Evolutionary conservation across 1,284 basidiomycete species (phyloP).

Genomic region (Sparassis latifolia): DNA sequence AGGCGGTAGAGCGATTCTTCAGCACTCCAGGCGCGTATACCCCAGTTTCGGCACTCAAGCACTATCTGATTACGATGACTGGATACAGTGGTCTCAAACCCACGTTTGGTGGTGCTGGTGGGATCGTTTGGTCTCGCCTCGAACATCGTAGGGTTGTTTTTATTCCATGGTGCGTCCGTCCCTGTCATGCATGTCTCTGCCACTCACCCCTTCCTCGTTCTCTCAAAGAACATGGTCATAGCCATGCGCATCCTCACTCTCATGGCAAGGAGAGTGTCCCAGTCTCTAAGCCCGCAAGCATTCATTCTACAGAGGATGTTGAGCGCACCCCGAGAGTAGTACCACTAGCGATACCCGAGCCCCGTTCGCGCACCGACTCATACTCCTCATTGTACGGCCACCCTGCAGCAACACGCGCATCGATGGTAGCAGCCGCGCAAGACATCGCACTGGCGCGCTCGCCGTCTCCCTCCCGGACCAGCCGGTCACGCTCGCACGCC

Average conservation of each 20-base stretch:
- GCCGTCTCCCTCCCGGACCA: constrained; percentile 32
- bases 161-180: constrained; percentile 80
- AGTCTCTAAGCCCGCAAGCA: constrained; percentile 23
- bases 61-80: background rate
- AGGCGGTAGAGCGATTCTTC: constrained; percentile 90
- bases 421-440: constrained; percentile 83
- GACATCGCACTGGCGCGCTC: constrained; percentile 63
- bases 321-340: constrained; percentile 16
- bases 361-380: constrained; percentile 42
- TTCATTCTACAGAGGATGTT: constrained; percentile 12
- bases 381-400: constrained; percentile 67
- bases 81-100: constrained; percentile 76
- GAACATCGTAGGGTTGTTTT: constrained; percentile 89
- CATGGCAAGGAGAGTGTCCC: constrained; percentile 16
- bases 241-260: constrained; percentile 41
- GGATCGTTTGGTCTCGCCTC: constrained; percentile 86
- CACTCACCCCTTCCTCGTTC: background rate
- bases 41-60: background rate
- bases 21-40: constrained; percentile 61
- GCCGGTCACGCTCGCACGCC: constrained; percentile 24
- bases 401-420: constrained; percentile 84
- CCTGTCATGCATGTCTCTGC: background rate
- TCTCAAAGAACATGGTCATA: constrained; percentile 58
- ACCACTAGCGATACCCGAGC: constrained; percentile 6
- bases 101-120: constrained; percentile 85